Evolutionary conservation across 1,139 yeast species (phyloP), one percentile per base, ranked within the genome.

Genomic region (Yamadazyma diddensiae): DNA sequence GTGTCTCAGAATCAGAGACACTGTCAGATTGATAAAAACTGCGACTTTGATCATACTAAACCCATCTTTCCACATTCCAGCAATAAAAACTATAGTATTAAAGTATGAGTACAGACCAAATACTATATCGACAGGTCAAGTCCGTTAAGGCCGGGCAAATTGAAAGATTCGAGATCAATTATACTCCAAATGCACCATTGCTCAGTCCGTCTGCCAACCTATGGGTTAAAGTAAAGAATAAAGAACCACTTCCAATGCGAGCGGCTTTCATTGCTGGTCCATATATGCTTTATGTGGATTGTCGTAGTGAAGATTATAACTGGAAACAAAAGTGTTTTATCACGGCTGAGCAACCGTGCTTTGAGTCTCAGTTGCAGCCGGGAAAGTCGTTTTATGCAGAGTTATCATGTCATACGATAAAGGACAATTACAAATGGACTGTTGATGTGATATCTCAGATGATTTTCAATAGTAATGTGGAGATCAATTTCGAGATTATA

Each of bases 221-320:
- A 11, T 83, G 80, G 77, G 62, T 90, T 11, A 79, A 77, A 43
- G 73, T 92, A 24, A 78, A 77, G 46, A 92, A 92, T 55, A 67
- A 66, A 5, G 95, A 87, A 48, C 77, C 79, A 36, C 55, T 85
- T 8, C 79, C 96, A 0, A 60, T 85, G 46, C 59, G 97, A 29
- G 96, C 97, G 0, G 95, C 95, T 0, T 86, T 82, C 51, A 61
- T 92, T 16, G 81, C 88, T 26, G 98, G 97, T 0, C 98, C 98
- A 0, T 90, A 78, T 50, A 73, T 84, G n/a, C 55, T 92, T 2
- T 92, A 90, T 49, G 92, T 82, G 15, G 97, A 92, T 55, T 79
- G 94, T 32, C 62, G 80, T 30, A 70, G 85, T 1, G 73, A 62
- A 7, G 83, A 75, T 19, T 92, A 78, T 50, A 70, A 77, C 34